Percentiles rank a stretch among this genome's conserved stretches.
Evolutionary conservation across 73 alveolate species (phyloP).

Genomic region (Blepharisma stoltei): DNA sequence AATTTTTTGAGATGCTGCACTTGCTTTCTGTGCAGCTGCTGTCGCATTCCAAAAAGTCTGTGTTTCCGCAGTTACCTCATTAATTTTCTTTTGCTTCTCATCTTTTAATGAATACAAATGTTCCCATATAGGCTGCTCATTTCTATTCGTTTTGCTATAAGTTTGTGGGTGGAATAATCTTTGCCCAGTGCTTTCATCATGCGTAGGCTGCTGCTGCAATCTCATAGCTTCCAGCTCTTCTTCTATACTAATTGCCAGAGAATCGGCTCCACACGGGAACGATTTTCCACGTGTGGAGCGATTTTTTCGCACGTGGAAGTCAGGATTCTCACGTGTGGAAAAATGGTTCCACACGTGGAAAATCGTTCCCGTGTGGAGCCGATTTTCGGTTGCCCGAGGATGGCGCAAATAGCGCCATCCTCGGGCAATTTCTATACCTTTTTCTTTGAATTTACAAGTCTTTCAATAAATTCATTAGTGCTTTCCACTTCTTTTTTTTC

Average conservation of each 20-base stretch:
- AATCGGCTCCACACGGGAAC: no score
- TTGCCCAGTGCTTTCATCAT: neutral
- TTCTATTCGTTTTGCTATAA: neutral
- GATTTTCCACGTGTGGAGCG: no score
- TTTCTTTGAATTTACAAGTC: slow-evolving; percentile 23
- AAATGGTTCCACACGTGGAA: no score
- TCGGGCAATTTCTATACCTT: no score
- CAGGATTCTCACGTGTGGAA: no score
- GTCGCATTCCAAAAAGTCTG: neutral
- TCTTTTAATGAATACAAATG: neutral
- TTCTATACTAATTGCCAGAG: no score
- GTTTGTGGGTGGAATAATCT: neutral
- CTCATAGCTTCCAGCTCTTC: slow-evolving; percentile 9
- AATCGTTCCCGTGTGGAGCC: no score
- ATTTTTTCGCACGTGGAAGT: no score
- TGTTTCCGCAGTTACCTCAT: neutral
- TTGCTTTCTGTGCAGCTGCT: neutral
- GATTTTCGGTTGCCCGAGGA: no score
- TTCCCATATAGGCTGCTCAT: slow-evolving; percentile 7
- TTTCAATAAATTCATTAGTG: slow-evolving; percentile 25
- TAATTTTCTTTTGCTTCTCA: neutral
- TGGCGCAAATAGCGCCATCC: no score
- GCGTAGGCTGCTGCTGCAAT: neutral
- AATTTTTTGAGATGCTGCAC: neutral
- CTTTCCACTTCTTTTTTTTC: slow-evolving; percentile 11